Percentiles rank a stretch among this genome's conserved stretches.
phyloP scores from a whole-genome alignment of 257 asterid genomes.

The Capsicum baccatum region DNA sequence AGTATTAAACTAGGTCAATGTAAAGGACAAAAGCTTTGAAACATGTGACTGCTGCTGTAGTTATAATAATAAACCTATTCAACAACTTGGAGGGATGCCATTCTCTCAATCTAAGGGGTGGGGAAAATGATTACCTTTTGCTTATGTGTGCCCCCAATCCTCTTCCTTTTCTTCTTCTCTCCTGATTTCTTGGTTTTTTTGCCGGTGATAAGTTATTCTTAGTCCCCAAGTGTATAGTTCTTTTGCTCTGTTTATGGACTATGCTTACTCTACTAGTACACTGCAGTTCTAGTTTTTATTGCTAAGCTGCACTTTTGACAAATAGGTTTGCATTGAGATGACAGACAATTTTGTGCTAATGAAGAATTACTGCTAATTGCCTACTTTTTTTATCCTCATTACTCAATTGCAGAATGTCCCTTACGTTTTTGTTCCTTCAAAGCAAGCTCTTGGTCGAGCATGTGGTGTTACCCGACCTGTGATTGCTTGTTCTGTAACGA shows the following conservation, averaged over 20 bases:
- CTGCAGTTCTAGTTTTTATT: neutral
- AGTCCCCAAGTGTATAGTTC: neutral
- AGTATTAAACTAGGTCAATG: neutral
- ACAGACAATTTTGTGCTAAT: neutral
- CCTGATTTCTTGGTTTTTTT: neutral
- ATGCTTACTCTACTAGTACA: neutral
- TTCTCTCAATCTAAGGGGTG: neutral
- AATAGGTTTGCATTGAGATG: neutral
- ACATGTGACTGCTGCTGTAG: neutral
- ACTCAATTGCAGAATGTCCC: constrained; percentile 59
- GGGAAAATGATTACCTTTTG: neutral
- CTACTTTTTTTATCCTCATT: neutral
- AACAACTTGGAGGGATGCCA: neutral
- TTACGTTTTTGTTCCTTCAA: constrained; percentile 72
- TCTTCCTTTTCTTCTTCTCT: neutral
- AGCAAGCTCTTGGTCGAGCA: constrained; percentile 80
- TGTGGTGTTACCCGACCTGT: constrained; percentile 89
- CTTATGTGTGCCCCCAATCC: neutral
- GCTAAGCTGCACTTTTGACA: neutral
- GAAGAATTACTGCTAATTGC: neutral
- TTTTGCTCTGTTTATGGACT: neutral
- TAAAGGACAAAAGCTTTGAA: neutral
- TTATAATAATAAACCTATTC: neutral
- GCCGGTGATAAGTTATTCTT: neutral
- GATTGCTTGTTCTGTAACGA: constrained; percentile 77